phyloP scores from a whole-genome alignment of 164 flowering plant species.

The Dillenia turbinata region DNA sequence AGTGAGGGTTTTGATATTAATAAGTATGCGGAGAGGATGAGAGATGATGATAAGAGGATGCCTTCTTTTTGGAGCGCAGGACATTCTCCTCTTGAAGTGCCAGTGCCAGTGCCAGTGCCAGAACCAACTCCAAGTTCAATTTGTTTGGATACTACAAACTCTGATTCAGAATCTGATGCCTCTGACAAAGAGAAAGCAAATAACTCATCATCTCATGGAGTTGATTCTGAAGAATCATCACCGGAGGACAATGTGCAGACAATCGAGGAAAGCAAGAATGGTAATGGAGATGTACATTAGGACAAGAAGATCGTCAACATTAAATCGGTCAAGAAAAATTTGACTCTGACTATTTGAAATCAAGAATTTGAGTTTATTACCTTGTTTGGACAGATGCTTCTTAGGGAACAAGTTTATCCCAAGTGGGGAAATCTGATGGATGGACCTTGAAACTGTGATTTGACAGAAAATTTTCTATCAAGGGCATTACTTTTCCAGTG shows the following conservation, averaged over 20 bases:
- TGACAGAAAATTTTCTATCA: slow-evolving; percentile 10
- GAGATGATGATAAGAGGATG: slow-evolving; percentile 71
- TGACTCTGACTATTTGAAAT: not conserved
- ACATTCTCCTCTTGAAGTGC: slow-evolving; percentile 12
- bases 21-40: slow-evolving; percentile 77
- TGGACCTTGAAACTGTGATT: slow-evolving; percentile 2
- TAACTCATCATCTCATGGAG: slow-evolving; percentile 13
- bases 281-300: slow-evolving; percentile 7
- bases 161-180: slow-evolving; percentile 38
- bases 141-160: slow-evolving; percentile 14
- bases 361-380: not conserved
- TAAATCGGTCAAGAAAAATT: not conserved
- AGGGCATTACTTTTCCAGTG: slow-evolving; percentile 3
- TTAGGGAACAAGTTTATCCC: slow-evolving; percentile 16
- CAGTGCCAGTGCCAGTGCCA: slow-evolving; percentile 9
- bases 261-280: not conserved
- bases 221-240: slow-evolving; percentile 12
- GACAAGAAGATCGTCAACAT: slow-evolving; percentile 6
- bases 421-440: too few relatives aligned
- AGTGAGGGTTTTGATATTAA: slow-evolving; percentile 47
- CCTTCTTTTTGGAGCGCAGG: slow-evolving; percentile 37
- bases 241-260: slow-evolving; percentile 1
- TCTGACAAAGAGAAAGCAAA: slow-evolving; percentile 28
- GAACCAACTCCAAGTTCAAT: slow-evolving; percentile 16
- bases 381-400: slow-evolving; percentile 16